Evolutionary conservation across 139 green algal genomes (phyloP).

Genomic region (Chlamydomonas incerta): DNA sequence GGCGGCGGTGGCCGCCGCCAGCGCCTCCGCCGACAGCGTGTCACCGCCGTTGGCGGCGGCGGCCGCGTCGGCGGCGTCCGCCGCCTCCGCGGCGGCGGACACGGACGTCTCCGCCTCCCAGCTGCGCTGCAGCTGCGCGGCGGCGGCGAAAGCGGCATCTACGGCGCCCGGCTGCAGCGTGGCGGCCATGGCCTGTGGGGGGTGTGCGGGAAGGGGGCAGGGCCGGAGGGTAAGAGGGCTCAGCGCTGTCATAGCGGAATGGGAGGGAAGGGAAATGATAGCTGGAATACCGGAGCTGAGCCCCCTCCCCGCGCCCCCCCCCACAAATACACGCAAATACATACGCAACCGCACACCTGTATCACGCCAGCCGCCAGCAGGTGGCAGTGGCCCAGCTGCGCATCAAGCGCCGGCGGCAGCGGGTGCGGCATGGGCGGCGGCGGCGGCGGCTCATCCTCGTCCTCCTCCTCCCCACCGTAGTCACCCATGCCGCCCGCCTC

Average conservation of each 20-base stretch:
- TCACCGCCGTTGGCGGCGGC: not conserved
- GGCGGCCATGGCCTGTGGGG: conserved; percentile 17
- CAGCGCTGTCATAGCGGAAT: no score
- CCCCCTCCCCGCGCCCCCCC: no score
- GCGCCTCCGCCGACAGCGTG: not conserved
- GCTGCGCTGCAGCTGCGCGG: conserved; percentile 19
- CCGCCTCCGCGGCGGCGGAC: not conserved
- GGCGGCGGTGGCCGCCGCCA: conserved; percentile 21
- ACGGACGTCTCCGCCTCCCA: conserved; percentile 35
- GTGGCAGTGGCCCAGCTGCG: conserved; percentile 37
- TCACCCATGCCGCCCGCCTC: no score
- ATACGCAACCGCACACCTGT: conserved; percentile 3
- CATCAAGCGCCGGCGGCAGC: not conserved
- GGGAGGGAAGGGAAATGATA: no score
- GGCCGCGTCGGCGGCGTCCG: not conserved
- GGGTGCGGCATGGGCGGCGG: not conserved
- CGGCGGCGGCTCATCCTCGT: no score
- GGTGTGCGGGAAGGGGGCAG: no score
- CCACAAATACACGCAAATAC: no score
- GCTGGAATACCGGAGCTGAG: no score
- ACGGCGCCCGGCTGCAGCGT: conserved; percentile 36
- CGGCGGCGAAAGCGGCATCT: conserved; percentile 12
- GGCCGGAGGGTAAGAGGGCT: no score
- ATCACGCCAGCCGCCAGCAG: conserved; percentile 20
- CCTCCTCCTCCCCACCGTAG: no score